phyloP scores from a whole-genome alignment of 495 filamentous ascomycete genomes.

The Polyplosphaeria fusca region DNA sequence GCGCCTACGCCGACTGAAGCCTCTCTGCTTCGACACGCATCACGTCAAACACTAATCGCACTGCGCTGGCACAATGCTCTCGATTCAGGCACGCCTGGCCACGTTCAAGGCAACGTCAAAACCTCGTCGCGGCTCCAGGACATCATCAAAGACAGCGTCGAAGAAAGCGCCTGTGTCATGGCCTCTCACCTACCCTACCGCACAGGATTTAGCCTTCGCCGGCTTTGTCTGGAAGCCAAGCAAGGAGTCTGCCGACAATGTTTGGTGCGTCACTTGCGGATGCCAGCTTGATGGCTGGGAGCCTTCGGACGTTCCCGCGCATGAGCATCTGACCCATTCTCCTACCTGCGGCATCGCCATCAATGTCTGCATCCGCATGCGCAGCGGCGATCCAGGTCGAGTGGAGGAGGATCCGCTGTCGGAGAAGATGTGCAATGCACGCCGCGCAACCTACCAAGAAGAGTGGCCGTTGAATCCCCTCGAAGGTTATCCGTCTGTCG shows the following conservation, averaged over 20 bases:
- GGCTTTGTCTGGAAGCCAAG: slow-evolving; percentile 86
- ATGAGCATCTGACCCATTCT: slow-evolving; percentile 81
- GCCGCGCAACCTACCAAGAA: slow-evolving; percentile 71
- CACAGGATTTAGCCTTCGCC: slow-evolving; percentile 77
- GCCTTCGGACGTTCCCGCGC: slow-evolving; percentile 69
- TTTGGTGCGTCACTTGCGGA: slow-evolving; percentile 79
- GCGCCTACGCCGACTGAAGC: no score
- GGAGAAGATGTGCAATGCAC: slow-evolving; percentile 66
- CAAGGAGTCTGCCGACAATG: slow-evolving; percentile 74
- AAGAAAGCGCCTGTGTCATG: slow-evolving; percentile 64
- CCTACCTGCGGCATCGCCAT: slow-evolving; percentile 85
- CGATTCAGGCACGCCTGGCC: slow-evolving; percentile 57
- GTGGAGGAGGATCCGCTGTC: slow-evolving; percentile 67
- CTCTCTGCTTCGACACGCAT: no score
- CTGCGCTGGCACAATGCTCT: no score
- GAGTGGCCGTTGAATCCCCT: slow-evolving; percentile 85
- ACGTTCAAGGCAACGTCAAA: slow-evolving; percentile 64
- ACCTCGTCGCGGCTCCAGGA: slow-evolving; percentile 57
- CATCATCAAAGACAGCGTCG: slow-evolving; percentile 58
- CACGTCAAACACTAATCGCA: no score
- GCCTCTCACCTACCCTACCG: slow-evolving; percentile 68
- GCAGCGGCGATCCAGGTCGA: slow-evolving; percentile 58
- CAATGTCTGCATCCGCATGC: slow-evolving; percentile 64
- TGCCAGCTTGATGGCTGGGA: slow-evolving; percentile 87
- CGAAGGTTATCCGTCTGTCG: slow-evolving; percentile 58